Base-by-base conservation (phyloP, 75 land plant genomes). In the Cunninghamia lanceolata region DNA sequence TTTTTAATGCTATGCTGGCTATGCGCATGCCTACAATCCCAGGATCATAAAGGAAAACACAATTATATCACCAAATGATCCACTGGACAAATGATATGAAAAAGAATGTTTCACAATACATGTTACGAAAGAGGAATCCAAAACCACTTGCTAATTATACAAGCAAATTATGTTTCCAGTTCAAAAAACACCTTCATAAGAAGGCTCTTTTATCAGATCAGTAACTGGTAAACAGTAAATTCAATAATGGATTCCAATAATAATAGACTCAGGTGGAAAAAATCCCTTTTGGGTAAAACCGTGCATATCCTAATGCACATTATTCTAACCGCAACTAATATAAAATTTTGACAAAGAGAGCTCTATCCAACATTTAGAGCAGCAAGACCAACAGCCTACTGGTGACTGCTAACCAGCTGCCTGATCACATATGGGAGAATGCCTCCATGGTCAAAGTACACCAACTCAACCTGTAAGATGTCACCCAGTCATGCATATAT, bases 401-500 rank as follows among this genome's bases (percentile, higher is more conserved):
- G 13, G 9, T 45, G 28, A 34, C 16, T 36, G 56, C 63, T 63
- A 83, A 83, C 66, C 89, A 96, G 90, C 86, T 93, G 96, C 83
- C 98, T 88, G 46, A 96, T 93, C 73, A 93, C 98, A 42, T 95
- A 96, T 56, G 90, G 98, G 39, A 96, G 89, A 84, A 96, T 96
- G 54, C 98, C 98, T 63, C 96, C 98, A 87, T 96, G 98, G 74
- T 96, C 85, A 82, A 93, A 96, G 76, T 96, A 96, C n/a, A 91
- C 94, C 88, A 95, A 70, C 84, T 96, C 98, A 83, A 96, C 98
- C 98, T 96, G 93, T 85, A 90, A 85, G 15, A 38, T 45, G 38
- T 15, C 6, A 54, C 32, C n/a, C 56, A 45, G 71, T 28, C 30
- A 80, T 40, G 40, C 9, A 36, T 17, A 38, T 1, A 39, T 78